phyloP scores from a whole-genome alignment of 768 basidiomycete genomes.

The Ephemerocybe angulata region DNA sequence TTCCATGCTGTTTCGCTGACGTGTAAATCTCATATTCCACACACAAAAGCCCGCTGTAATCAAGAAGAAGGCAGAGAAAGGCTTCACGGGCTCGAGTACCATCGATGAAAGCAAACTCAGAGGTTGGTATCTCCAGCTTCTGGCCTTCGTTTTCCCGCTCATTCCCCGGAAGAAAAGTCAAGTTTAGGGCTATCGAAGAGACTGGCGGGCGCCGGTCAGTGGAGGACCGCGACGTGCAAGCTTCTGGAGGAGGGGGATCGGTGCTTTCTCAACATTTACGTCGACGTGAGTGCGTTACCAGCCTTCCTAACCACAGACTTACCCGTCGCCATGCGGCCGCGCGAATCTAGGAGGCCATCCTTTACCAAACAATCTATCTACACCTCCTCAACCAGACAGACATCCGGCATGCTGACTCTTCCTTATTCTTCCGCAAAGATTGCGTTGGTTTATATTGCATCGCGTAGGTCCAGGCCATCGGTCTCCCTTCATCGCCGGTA shows the following conservation, averaged over 20 bases:
- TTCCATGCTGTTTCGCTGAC: not conserved
- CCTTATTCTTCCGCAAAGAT: conserved; percentile 72
- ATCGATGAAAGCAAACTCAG: conserved; percentile 56
- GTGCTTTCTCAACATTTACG: conserved; percentile 68
- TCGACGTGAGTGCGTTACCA: conserved; percentile 51
- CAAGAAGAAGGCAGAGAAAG: conserved; percentile 56
- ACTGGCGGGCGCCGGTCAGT: conserved; percentile 52
- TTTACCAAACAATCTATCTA: conserved; percentile 71
- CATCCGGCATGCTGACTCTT: conserved; percentile 71
- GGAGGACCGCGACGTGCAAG: conserved; percentile 72
- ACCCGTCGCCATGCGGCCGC: conserved; percentile 15
- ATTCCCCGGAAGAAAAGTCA: conserved; percentile 52
- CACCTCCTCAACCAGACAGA: conserved; percentile 77
- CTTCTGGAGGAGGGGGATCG: conserved; percentile 63
- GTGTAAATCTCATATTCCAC: conserved; percentile 9
- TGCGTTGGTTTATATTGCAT: conserved; percentile 69
- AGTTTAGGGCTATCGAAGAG: conserved; percentile 60
- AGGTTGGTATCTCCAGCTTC: conserved; percentile 36
- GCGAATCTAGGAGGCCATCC: conserved; percentile 56
- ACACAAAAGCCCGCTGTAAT: conserved; percentile 36
- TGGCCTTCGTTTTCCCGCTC: not conserved
- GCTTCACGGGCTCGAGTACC: conserved; percentile 29
- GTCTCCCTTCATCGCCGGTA: not conserved
- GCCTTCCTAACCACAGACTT: not conserved
- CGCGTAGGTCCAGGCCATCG: conserved; percentile 37